Base-by-base conservation (phyloP, 2,329 filamentous ascomycete genomes). In the Magnaporthales sp. region DNA sequence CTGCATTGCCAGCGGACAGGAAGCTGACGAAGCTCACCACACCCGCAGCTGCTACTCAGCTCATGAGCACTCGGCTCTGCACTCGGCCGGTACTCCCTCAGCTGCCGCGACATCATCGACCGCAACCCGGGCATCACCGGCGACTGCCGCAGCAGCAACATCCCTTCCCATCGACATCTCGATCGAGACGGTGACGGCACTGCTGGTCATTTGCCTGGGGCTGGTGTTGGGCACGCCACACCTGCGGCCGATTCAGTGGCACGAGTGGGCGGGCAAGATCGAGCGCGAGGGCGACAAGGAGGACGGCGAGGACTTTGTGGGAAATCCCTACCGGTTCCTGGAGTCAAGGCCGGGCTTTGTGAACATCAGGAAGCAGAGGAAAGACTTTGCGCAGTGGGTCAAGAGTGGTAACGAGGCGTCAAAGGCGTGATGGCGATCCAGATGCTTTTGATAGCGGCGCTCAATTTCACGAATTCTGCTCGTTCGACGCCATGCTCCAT, bases 21-120 rank as follows among this genome's bases (percentile, higher is more conserved):
- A 11, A 15, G 11, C 54, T 24, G 24, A 58, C 54, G 11, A 58
- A 22, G 6, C 54, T 5, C 54, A 58, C n/a, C 22, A 64, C 15
- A 11, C 2, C 67, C 66, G 66, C 75, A 99, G 95, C 70, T 96
- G 93, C 80, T 99, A 98, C 80, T 99, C 95, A 65, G 93, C 93
- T 62, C 91, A 97, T 78, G 95, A 99, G 80, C 91, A 97, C 80
- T 90, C 92, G 7, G 83, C 88, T 26, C 85, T 96, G 64, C 86
- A 89, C 71, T 85, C 89, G 67, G 82, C 83, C 71, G 78, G 77
- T 65, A 80, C 83, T 64, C 81, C 82, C 38, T 77, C 82, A 66
- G 75, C 80, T 6, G 51, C 38, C 22, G 19, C 60, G 24, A n/a
- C 60, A 7, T 56, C 46, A 54, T 24, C 66, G 5, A 19, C 67